A percentile compares a stretch with the other conserved stretches of the same genome.
phyloP scores from a whole-genome alignment of 108 stramenopile species.

The Pseudonitzschia multiseries region DNA sequence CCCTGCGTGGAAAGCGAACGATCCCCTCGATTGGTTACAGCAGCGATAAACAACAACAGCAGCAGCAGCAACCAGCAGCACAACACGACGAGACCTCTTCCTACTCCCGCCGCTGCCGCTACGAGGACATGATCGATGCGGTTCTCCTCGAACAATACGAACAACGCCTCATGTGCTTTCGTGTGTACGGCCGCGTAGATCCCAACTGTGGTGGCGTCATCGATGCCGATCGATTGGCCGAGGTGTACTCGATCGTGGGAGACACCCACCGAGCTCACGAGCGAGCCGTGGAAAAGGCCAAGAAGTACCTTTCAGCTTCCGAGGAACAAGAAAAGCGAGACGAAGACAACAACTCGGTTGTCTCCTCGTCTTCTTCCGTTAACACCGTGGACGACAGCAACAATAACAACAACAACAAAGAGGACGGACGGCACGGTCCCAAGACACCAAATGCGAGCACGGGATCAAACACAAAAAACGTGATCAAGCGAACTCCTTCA shows the following conservation, averaged over 20 bases:
- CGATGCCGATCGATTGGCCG: constrained; percentile 3
- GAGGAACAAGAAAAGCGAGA: background rate
- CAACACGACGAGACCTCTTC: background rate
- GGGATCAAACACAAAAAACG: too few species aligned
- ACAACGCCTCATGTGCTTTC: background rate
- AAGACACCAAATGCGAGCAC: background rate
- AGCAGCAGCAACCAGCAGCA: background rate
- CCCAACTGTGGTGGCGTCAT: background rate
- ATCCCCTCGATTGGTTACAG: background rate
- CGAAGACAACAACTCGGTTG: background rate
- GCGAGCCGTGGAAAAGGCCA: background rate
- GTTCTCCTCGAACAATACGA: constrained; percentile 14
- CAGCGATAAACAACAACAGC: background rate
- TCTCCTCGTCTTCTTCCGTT: background rate
- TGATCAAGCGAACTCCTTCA: background rate
- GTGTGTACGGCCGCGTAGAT: constrained; percentile 5
- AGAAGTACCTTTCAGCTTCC: background rate
- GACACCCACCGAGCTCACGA: background rate
- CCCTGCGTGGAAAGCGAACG: background rate
- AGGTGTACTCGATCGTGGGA: constrained; percentile 3
- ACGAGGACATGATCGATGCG: background rate
- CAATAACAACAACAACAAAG: background rate
- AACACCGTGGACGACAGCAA: background rate
- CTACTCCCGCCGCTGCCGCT: background rate
- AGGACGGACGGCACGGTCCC: background rate